Base-by-base conservation (phyloP, 2,329 filamentous ascomycete species). In the Fonsecaea nubica region DNA sequence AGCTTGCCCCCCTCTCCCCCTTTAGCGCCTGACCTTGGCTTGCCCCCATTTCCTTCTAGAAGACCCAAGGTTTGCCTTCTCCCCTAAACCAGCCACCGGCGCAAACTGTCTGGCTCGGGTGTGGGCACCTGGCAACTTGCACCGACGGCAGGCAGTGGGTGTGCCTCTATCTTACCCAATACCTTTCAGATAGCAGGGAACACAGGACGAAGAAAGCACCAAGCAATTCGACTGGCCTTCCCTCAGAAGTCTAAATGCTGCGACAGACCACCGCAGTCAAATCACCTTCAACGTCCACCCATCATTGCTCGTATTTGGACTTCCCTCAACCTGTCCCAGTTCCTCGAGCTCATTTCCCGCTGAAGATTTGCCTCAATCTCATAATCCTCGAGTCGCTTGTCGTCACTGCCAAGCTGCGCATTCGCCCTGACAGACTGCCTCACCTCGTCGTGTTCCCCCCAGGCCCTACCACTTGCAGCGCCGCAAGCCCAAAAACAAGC, bases 11-110 rank as follows among this genome's bases (percentile, higher is more conserved):
- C 32, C 48, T 33, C 9, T 15, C 25, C 33, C 25, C 21, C 15
- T 10, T 60, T 52, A 60, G 58, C 45, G 58, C 32, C 58, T 21
- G 6, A 18, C 18, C 21, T 38, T 38, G 21, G 12, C 21, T 15
- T 40, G 6, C 18, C 66, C 66, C 66, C 66, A 52, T 69, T 66
- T 69, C 40, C 66, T 69, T 69, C 66, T 69, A 63, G 66, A 69
- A 69, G 66, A 32, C 55, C 50, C 54, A 55, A 55, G 45, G 38
- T 48, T 40, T 59, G 54, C 40, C 63, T 64, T 69, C 63, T 63
- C 65, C 63, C 63, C 30, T 32, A 63, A 50, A 60, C 58, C 58
- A 61, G 58, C 58, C 58, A 61, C 58, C 58, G 18, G 33, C 9
- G 58, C 48, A 50, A 61, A 54, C 4, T 50, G 45, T 30, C 21